phyloP scores from a whole-genome alignment of 2,329 filamentous ascomycete genomes.

The Ceratocystis huliohia region DNA sequence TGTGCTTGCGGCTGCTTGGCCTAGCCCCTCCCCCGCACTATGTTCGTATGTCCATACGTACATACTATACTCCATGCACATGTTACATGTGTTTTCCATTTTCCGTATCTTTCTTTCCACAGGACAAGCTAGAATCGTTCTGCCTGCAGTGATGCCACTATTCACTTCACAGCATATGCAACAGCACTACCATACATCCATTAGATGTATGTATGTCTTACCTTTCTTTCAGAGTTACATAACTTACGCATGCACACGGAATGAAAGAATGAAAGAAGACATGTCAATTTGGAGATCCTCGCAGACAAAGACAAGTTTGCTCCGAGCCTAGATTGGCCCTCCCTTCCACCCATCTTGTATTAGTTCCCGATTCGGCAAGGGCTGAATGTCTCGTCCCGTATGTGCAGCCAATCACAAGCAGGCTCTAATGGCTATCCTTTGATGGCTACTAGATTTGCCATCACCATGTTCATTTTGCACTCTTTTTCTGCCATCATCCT shows the following conservation, averaged over 20 bases:
- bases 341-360: background rate
- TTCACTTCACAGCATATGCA: background rate
- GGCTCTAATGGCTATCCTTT: background rate
- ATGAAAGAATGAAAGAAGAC: background rate
- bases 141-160: background rate
- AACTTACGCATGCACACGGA: background rate
- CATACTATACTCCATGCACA: background rate
- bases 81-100: background rate
- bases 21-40: background rate
- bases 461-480: background rate
- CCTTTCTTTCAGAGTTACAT: background rate
- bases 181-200: background rate
- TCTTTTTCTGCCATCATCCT: background rate
- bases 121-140: background rate
- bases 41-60: background rate
- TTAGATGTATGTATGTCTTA: background rate
- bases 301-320: background rate
- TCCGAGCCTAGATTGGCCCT: background rate
- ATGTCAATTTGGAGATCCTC: background rate
- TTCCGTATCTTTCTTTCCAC: background rate
- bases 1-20: too few species aligned
- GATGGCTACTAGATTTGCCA: background rate
- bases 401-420: conserved; percentile 10
- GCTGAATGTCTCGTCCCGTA: conserved; percentile 10
- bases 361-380: background rate